Conservation (phyloP, 108 stramenopile genomes). For the Seminavis robusta region DNA sequence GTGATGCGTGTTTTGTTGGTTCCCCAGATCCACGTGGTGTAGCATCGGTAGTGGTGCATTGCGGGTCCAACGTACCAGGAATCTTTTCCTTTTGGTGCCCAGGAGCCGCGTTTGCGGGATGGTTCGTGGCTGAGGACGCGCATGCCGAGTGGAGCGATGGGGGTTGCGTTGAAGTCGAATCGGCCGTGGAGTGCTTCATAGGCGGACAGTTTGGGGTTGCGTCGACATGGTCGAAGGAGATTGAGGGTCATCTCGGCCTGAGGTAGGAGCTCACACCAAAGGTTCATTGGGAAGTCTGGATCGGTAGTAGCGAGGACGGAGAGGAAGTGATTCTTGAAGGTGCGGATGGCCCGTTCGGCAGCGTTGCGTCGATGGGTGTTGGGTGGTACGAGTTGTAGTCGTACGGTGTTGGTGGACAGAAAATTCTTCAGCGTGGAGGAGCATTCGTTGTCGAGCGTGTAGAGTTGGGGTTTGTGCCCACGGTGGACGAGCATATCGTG, state of each 20-base stretch:
- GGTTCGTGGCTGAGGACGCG: constrained; percentile 17
- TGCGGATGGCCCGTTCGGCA: too few relatives aligned
- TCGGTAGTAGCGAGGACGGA: constrained; percentile 12
- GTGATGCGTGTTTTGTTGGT: constrained; percentile 16
- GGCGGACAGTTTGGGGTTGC: constrained; percentile 29
- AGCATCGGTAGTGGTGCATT: constrained; percentile 42
- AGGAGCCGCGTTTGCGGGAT: constrained; percentile 22
- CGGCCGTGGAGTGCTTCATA: constrained; percentile 20
- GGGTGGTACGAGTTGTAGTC: too few relatives aligned
- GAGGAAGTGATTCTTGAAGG: constrained; percentile 36
- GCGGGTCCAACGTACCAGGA: constrained; percentile 51
- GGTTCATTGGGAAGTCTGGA: constrained; percentile 12
- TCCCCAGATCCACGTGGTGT: constrained; percentile 12
- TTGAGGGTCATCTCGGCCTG: constrained; percentile 27
- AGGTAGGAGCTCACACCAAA: constrained; percentile 17
- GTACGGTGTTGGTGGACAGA: too few relatives aligned
- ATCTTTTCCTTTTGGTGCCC: constrained; percentile 21
- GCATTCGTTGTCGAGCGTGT: too few relatives aligned
- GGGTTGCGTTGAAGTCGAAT: constrained; percentile 23
- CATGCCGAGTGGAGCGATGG: constrained; percentile 17
- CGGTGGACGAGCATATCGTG: too few relatives aligned
- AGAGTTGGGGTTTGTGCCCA: too few relatives aligned
- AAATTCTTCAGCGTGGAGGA: too few relatives aligned
- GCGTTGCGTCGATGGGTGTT: too few relatives aligned
- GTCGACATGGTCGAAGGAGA: constrained; percentile 20